These are phyloP conservation scores for Neofusicoccum ribis DNA, from an alignment of 2,329 filamentous ascomycete species.

Conservation along the genomic window DNA sequence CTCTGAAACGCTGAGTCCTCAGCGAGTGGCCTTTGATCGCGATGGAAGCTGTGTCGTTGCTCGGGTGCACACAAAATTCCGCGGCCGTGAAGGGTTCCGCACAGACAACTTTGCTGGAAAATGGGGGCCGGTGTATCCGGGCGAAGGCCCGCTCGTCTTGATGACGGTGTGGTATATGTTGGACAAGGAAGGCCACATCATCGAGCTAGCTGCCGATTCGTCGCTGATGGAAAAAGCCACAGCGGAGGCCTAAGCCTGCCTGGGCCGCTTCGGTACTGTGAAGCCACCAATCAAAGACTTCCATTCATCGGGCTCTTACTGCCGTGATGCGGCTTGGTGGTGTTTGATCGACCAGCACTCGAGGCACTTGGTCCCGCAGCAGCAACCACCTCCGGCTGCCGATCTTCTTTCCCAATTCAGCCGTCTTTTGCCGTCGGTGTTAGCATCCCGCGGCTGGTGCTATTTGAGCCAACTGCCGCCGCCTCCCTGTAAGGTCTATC, in stretches of 20 bases:
- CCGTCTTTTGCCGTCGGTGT: too few species aligned
- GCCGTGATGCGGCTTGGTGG: too few species aligned
- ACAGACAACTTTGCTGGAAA: background rate
- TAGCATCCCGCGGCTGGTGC: too few species aligned
- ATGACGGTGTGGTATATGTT: background rate
- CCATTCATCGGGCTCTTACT: too few species aligned
- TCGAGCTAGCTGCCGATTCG: background rate
- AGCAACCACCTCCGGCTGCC: too few species aligned
- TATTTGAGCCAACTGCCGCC: too few species aligned
- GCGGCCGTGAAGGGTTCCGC: background rate
- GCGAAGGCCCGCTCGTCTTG: background rate
- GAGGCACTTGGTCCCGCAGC: too few species aligned
- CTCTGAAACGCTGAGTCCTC: background rate
- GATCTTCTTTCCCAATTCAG: too few species aligned
- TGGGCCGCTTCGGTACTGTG: too few species aligned
- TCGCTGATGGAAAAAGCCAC: background rate
- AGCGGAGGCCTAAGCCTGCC: background rate
- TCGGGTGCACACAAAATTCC: background rate
- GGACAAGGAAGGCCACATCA: background rate
- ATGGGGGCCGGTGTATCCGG: background rate
- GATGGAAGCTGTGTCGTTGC: background rate
- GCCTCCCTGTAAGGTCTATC: too few species aligned
- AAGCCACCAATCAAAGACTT: too few species aligned
- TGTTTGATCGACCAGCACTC: too few species aligned
- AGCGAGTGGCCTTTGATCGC: background rate